These are phyloP conservation scores for Pichia deserticola DNA, from an alignment of 805 yeast genomes.

Conservation along the genomic window DNA sequence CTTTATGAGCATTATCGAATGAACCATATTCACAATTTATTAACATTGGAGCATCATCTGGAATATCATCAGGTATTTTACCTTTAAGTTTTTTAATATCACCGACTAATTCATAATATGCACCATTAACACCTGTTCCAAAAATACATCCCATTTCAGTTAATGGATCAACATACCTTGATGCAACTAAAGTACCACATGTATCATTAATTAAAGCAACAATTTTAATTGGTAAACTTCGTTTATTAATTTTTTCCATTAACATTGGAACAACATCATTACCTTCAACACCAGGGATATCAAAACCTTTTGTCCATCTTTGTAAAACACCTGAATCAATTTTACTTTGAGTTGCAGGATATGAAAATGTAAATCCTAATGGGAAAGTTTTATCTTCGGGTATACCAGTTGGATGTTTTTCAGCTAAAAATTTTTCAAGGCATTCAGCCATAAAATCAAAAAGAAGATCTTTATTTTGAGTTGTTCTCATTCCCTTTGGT, in stretches of 20 bases:
- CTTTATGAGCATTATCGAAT: conserved; percentile 83
- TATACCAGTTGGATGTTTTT: conserved; percentile 64
- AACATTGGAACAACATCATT: conserved; percentile 90
- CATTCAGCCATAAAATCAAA: conserved; percentile 87
- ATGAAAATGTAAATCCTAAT: conserved; percentile 93
- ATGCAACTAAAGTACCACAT: conserved; percentile 94
- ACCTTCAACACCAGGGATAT: conserved; percentile 92
- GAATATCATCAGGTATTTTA: conserved; percentile 56
- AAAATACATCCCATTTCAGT: conserved; percentile 95
- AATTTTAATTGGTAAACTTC: conserved; percentile 73
- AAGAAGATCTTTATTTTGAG: conserved; percentile 62
- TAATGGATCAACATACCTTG: conserved; percentile 84
- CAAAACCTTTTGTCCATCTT: conserved; percentile 98
- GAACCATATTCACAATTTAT: conserved; percentile 99
- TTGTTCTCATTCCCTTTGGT: conserved; percentile 75
- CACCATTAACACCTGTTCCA: conserved; percentile 99
- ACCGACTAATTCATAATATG: conserved; percentile 74
- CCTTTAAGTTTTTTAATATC: conserved; percentile 85
- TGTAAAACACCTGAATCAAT: conserved; percentile 85
- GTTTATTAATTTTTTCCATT: conserved; percentile 62
- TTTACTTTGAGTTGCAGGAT: conserved; percentile 78
- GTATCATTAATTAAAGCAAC: conserved; percentile 96
- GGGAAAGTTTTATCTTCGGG: conserved; percentile 50
- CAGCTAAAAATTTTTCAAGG: conserved; percentile 62
- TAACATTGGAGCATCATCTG: conserved; percentile 72